phyloP scores from a whole-genome alignment of 2,329 filamentous ascomycete genomes.

The Daldinia sp. region DNA sequence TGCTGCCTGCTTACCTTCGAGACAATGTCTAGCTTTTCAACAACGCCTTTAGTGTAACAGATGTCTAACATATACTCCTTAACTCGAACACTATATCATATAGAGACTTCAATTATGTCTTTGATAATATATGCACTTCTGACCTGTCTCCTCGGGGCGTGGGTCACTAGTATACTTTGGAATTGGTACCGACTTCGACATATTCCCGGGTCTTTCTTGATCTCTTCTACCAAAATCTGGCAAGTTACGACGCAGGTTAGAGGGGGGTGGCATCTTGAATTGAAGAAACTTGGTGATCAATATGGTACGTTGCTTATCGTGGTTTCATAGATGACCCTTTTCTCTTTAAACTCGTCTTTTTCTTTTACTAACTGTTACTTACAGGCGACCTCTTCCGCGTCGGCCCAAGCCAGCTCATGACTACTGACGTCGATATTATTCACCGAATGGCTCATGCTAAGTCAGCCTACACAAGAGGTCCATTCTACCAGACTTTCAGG shows the following conservation, averaged over 20 bases:
- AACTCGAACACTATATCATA: not conserved
- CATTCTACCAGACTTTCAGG: conserved; percentile 41
- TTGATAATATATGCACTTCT: not conserved
- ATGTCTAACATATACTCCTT: not conserved
- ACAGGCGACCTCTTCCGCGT: conserved; percentile 41
- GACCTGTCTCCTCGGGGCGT: conserved; percentile 14
- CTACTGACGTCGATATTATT: conserved; percentile 39
- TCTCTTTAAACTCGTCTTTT: not conserved
- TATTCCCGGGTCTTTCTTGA: conserved; percentile 39
- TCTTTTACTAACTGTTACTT: not conserved
- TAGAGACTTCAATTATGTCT: not conserved
- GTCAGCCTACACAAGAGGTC: conserved; percentile 26
- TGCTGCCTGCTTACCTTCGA: not conserved
- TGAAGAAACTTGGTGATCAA: conserved; percentile 35
- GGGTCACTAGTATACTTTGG: conserved; percentile 2
- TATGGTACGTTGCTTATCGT: conserved; percentile 29
- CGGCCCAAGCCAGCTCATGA: conserved; percentile 43
- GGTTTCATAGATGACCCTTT: not conserved
- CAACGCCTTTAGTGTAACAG: conserved; percentile 1
- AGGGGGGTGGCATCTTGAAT: conserved; percentile 37
- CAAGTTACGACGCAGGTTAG: conserved; percentile 36
- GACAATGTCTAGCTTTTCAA: conserved; percentile 9
- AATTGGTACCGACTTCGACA: conserved; percentile 41
- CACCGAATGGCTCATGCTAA: conserved; percentile 38
- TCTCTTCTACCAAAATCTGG: conserved; percentile 37